These are phyloP conservation scores for Podospora pseudoanserina DNA, from an alignment of 495 filamentous ascomycete species.

Conservation along the genomic window DNA sequence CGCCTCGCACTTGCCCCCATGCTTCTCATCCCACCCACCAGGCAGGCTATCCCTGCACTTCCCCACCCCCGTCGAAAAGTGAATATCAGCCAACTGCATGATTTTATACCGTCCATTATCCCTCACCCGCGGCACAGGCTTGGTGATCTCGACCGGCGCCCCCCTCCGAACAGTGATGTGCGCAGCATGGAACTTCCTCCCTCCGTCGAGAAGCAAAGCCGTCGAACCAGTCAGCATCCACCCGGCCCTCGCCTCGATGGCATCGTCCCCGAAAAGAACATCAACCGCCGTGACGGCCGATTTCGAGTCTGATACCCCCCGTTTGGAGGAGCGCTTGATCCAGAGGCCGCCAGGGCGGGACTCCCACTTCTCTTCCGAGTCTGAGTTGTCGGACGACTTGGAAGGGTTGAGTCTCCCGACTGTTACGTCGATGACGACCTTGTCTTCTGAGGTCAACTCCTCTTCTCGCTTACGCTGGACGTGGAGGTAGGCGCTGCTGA, in stretches of 20 bases:
- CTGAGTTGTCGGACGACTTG: conserved; percentile 44
- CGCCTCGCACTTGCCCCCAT: conserved; percentile 76
- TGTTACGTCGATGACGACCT: conserved; percentile 77
- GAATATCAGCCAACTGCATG: conserved; percentile 87
- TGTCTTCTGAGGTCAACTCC: conserved; percentile 69
- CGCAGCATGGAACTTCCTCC: conserved; percentile 58
- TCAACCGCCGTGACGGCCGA: conserved; percentile 79
- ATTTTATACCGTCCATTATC: conserved; percentile 97
- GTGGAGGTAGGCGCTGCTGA: conserved; percentile 77
- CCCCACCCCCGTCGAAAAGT: conserved; percentile 85
- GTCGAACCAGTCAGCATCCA: conserved; percentile 70
- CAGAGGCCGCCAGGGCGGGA: conserved; percentile 74
- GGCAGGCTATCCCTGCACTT: conserved; percentile 80
- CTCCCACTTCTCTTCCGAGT: conserved; percentile 69
- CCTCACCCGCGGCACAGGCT: conserved; percentile 68
- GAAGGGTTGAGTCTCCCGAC: conserved; percentile 72
- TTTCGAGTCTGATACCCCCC: conserved; percentile 73
- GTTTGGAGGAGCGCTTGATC: conserved; percentile 75
- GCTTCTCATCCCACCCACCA: conserved; percentile 47
- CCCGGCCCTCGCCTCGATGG: conserved; percentile 77
- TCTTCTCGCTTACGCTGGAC: conserved; percentile 85
- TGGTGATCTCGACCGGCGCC: conserved; percentile 52
- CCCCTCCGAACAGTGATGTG: conserved; percentile 77
- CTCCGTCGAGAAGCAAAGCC: conserved; percentile 61
- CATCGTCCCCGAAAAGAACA: conserved; percentile 89